Evolutionary conservation across 1,284 basidiomycete species (phyloP).

Genomic region (Cryptococcus hybrid): DNA sequence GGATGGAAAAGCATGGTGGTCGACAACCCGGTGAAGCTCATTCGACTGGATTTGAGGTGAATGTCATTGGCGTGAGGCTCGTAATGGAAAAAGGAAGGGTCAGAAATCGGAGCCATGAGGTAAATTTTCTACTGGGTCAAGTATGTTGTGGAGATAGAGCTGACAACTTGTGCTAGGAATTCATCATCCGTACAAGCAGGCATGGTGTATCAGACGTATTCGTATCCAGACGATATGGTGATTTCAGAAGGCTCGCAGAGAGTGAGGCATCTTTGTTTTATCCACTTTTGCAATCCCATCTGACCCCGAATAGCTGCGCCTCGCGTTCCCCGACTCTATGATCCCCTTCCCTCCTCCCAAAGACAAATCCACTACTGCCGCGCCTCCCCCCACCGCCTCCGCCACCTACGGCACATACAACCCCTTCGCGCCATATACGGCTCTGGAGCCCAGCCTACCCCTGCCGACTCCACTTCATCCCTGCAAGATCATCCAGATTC

Average conservation of each 20-base stretch:
- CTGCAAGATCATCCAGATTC: slow-evolving; percentile 2
- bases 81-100: slow-evolving; percentile 78
- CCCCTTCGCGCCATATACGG: slow-evolving; percentile 48
- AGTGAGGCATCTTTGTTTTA: slow-evolving; percentile 52
- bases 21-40: not conserved
- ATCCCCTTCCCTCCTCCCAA: slow-evolving; percentile 81
- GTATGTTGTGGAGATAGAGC: not conserved
- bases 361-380: slow-evolving; percentile 68
- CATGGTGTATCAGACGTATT: slow-evolving; percentile 71
- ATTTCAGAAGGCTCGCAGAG: slow-evolving; percentile 81
- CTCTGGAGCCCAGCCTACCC: slow-evolving; percentile 33
- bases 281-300: not conserved
- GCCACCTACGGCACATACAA: slow-evolving; percentile 44
- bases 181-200: slow-evolving; percentile 84
- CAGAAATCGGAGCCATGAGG: slow-evolving; percentile 79
- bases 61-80: slow-evolving; percentile 78
- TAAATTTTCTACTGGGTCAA: slow-evolving; percentile 39
- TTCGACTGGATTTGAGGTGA: slow-evolving; percentile 67
- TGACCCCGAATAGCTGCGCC: slow-evolving; percentile 62
- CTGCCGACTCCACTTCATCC: slow-evolving; percentile 16
- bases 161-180: slow-evolving; percentile 62
- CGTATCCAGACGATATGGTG: slow-evolving; percentile 91
- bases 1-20: slow-evolving; percentile 51
- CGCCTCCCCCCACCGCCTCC: slow-evolving; percentile 16
- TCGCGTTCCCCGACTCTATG: slow-evolving; percentile 73